Conservation (phyloP, 1,284 basidiomycete genomes). For the Leccinum olivaceoglutinosum region DNA sequence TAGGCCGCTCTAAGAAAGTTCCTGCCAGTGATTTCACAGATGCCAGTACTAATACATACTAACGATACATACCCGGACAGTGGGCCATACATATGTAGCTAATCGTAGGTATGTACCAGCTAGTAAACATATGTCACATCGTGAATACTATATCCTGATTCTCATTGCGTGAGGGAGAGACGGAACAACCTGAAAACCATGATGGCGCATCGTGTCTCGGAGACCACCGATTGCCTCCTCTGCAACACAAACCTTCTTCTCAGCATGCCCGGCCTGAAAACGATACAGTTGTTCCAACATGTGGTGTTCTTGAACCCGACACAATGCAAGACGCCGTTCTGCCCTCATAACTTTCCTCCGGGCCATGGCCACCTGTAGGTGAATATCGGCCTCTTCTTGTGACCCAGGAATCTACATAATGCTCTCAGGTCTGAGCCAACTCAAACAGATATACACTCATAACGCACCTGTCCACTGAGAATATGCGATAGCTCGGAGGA, state of each 20-base stretch:
- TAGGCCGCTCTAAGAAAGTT: too few species aligned
- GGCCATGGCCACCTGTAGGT: background rate
- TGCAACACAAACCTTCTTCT: background rate
- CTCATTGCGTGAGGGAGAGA: background rate
- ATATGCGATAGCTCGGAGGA: background rate
- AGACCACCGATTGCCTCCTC: background rate
- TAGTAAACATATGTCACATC: too few species aligned
- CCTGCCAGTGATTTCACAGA: too few species aligned
- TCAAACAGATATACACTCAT: background rate
- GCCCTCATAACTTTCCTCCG: background rate
- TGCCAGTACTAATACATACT: too few species aligned
- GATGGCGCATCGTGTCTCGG: background rate
- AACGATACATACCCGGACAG: too few species aligned
- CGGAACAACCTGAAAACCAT: background rate
- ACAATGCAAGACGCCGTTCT: background rate
- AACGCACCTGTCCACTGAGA: background rate
- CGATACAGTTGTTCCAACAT: background rate
- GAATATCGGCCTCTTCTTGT: background rate
- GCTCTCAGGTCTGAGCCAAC: background rate
- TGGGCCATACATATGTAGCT: too few species aligned
- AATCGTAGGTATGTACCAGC: too few species aligned
- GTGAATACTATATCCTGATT: too few species aligned
- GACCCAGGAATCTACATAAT: background rate
- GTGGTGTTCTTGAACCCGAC: background rate
- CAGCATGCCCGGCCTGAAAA: background rate